Conservation (phyloP, 495 filamentous ascomycete genomes). For the Talaromyces liani region DNA sequence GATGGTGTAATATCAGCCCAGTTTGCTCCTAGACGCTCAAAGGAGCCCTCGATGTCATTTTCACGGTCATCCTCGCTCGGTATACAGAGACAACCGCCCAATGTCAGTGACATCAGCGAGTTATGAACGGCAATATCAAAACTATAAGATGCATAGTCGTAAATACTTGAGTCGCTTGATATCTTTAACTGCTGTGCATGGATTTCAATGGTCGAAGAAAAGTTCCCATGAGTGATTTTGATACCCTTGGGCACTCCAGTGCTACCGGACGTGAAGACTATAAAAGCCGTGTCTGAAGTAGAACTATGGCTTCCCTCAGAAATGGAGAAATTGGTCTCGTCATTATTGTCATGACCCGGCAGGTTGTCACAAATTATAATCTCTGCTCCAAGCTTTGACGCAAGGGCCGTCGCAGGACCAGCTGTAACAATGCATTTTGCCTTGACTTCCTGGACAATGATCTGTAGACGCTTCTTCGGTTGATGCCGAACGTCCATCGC, state of each 20-base stretch:
- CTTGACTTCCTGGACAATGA: conserved; percentile 21
- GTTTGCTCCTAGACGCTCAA: conserved; percentile 37
- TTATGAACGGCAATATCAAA: conserved; percentile 42
- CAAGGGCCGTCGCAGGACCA: not conserved
- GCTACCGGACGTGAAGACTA: conserved; percentile 25
- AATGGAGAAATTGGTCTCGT: not conserved
- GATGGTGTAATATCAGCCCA: conserved; percentile 42
- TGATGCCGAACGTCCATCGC: conserved; percentile 26
- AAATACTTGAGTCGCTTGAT: conserved; percentile 20
- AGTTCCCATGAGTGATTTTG: conserved; percentile 56
- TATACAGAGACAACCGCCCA: conserved; percentile 41
- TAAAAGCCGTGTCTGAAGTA: conserved; percentile 12
- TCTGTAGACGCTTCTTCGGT: conserved; percentile 30
- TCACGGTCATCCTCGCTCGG: conserved; percentile 43
- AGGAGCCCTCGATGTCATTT: conserved; percentile 39
- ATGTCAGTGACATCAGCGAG: conserved; percentile 34
- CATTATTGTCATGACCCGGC: not conserved
- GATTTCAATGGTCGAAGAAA: conserved; percentile 34
- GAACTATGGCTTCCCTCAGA: no score
- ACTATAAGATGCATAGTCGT: conserved; percentile 37
- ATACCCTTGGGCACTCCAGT: conserved; percentile 38
- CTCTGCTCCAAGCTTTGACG: not conserved
- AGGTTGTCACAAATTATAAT: not conserved
- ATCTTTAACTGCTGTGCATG: conserved; percentile 17
- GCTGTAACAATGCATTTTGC: conserved; percentile 24